Percentiles rank a stretch among this genome's conserved stretches.
Conservation (phyloP, 805 yeast genomes). For the Metschnikowia peoriensis region DNA sequence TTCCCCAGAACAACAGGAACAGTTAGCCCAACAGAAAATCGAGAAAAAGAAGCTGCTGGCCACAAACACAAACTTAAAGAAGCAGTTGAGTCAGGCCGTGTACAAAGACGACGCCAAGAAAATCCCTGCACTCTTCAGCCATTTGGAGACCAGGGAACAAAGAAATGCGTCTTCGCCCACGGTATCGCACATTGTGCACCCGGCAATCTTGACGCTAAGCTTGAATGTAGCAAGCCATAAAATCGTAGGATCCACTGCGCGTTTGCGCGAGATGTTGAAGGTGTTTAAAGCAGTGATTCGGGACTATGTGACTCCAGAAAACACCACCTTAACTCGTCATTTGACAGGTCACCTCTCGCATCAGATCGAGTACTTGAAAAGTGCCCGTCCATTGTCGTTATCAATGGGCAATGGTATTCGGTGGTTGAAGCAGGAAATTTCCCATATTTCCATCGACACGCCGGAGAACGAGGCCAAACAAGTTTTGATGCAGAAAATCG, state of each 20-base stretch:
- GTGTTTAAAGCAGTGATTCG: slow-evolving; percentile 77
- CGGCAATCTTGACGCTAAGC: slow-evolving; percentile 74
- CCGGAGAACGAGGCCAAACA: slow-evolving; percentile 66
- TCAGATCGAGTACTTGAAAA: slow-evolving; percentile 88
- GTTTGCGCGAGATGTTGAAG: slow-evolving; percentile 80
- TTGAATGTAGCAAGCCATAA: slow-evolving; percentile 79
- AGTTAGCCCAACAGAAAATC: slow-evolving; percentile 41
- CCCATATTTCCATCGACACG: slow-evolving; percentile 73
- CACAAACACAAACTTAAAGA: slow-evolving; percentile 49
- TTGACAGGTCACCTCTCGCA: slow-evolving; percentile 83
- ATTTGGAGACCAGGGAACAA: slow-evolving; percentile 77
- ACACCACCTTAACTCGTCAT: slow-evolving; percentile 82
- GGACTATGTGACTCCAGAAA: slow-evolving; percentile 82
- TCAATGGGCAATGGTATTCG: slow-evolving; percentile 98
- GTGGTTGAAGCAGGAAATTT: slow-evolving; percentile 93
- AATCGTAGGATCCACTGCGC: slow-evolving; percentile 84
- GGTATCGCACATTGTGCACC: slow-evolving; percentile 75
- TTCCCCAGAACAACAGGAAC: slow-evolving; percentile 44
- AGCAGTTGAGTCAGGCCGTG: slow-evolving; percentile 52
- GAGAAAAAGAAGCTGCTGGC: slow-evolving; percentile 41
- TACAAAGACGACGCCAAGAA: slow-evolving; percentile 43
- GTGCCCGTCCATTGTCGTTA: slow-evolving; percentile 86
- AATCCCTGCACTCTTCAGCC: slow-evolving; percentile 70
- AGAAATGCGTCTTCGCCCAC: slow-evolving; percentile 56
- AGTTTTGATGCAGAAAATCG: slow-evolving; percentile 63